Percentiles rank a stretch among this genome's conserved stretches.
phyloP scores from a whole-genome alignment of 192 early-diverging fungal species.

The Coemansia sp. region DNA sequence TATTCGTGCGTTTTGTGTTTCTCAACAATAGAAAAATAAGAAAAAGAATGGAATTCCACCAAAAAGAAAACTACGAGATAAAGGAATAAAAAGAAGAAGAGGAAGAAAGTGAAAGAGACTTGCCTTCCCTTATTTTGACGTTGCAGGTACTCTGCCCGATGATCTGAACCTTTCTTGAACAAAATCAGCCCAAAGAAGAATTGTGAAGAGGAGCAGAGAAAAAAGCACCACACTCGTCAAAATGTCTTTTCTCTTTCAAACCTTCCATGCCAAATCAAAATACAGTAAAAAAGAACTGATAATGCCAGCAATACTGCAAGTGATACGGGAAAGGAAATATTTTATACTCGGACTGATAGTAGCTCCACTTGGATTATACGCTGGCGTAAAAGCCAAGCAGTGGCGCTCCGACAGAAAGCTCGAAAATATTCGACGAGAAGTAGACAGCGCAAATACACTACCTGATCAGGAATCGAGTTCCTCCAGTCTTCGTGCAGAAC shows the following conservation, averaged over 20 bases:
- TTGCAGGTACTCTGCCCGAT: not conserved
- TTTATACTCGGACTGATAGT: conserved; percentile 40
- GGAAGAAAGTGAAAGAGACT: not conserved
- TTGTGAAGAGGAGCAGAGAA: not conserved
- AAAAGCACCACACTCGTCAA: not conserved
- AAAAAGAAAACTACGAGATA: not conserved
- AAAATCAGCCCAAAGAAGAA: not conserved
- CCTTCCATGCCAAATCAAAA: not conserved
- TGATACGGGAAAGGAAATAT: conserved; percentile 20
- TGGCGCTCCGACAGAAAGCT: conserved; percentile 20
- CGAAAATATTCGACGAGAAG: conserved; percentile 12
- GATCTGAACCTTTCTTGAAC: not conserved
- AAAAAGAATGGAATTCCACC: not conserved
- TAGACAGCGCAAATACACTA: not conserved
- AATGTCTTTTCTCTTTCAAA: not conserved
- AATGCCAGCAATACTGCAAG: conserved; percentile 9
- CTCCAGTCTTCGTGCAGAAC: conserved; percentile 11
- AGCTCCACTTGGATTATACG: conserved; percentile 40
- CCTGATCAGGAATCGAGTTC: not conserved
- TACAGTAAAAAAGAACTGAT: not conserved
- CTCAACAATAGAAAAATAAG: conserved; percentile 1
- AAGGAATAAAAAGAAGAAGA: conserved; percentile 1
- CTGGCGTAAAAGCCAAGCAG: conserved; percentile 31
- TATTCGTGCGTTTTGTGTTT: conserved; percentile 2
- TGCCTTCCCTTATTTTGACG: not conserved